These are phyloP conservation scores for Nyctanthes arbortristis DNA, from an alignment of 257 asterid genomes.

Conservation along the genomic window DNA sequence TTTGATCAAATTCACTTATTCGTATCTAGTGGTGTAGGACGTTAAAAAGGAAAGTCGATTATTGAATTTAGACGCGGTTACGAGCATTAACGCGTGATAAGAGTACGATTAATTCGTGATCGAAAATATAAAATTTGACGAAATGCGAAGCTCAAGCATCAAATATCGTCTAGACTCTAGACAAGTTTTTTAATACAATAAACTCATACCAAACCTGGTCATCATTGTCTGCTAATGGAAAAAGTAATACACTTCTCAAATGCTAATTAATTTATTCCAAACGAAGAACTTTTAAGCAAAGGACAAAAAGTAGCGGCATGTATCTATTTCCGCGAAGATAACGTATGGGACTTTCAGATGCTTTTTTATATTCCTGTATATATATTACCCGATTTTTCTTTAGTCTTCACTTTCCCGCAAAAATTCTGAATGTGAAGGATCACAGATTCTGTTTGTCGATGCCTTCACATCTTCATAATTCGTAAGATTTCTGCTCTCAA, in stretches of 20 bases:
- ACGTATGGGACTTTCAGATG: not conserved
- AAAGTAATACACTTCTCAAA: no score
- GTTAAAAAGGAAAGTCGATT: no score
- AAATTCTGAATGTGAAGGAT: conserved; percentile 19
- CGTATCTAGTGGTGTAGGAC: no score
- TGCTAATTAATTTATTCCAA: not conserved
- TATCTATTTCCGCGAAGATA: not conserved
- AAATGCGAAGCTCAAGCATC: no score
- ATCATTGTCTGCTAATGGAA: not conserved
- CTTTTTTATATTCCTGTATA: not conserved
- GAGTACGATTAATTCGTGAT: no score
- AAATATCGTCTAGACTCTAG: no score
- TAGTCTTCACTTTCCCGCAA: conserved; percentile 40
- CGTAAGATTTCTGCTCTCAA: conserved; percentile 18
- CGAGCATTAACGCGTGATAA: no score
- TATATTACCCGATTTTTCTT: conserved; percentile 18
- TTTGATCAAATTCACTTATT: no score
- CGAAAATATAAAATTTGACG: no score
- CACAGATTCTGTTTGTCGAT: conserved; percentile 26
- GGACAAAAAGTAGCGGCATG: not conserved
- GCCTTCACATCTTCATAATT: conserved; percentile 30
- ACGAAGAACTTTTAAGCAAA: not conserved
- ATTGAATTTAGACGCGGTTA: no score
- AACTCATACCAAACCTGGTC: not conserved
- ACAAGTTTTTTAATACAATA: no score